A percentile compares a stretch with the other conserved stretches of the same genome.
Conservation (phyloP, 176 grass and related monocot genomes). For the Bolboschoenus planiculmis region DNA sequence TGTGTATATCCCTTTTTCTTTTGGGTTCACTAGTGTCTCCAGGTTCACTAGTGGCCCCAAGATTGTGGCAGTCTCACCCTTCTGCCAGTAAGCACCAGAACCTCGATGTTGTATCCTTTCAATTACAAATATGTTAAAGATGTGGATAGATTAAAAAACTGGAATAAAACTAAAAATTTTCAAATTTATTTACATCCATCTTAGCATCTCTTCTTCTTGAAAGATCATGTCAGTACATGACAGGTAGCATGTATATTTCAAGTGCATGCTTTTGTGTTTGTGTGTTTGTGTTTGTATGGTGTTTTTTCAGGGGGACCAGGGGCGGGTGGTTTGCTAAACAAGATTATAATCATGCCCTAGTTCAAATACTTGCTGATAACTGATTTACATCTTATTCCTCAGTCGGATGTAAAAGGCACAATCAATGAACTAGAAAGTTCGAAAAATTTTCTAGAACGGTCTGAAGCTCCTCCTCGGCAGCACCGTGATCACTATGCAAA, state of each 20-base stretch:
- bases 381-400: neutral
- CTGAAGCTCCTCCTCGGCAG: slow-evolving; percentile 17
- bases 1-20: neutral
- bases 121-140: neutral
- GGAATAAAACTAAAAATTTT: neutral
- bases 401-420: slow-evolving; percentile 27
- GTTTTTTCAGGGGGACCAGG: neutral
- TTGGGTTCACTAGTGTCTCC: neutral
- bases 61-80: neutral
- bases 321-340: neutral
- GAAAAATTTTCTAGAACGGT: slow-evolving; percentile 35
- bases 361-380: neutral
- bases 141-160: neutral
- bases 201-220: neutral
- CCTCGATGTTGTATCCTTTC: neutral
- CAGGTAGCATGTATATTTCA: neutral
- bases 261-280: neutral
- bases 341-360: neutral
- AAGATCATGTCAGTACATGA: neutral
- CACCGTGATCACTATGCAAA: slow-evolving; percentile 36
- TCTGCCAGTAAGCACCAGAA: neutral
- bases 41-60: neutral
- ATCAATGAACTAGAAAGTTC: slow-evolving; percentile 50
- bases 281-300: neutral
- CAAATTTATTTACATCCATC: neutral